Conservation (phyloP, 495 filamentous ascomycete species). For the Thermothielavioides terrestris region DNA sequence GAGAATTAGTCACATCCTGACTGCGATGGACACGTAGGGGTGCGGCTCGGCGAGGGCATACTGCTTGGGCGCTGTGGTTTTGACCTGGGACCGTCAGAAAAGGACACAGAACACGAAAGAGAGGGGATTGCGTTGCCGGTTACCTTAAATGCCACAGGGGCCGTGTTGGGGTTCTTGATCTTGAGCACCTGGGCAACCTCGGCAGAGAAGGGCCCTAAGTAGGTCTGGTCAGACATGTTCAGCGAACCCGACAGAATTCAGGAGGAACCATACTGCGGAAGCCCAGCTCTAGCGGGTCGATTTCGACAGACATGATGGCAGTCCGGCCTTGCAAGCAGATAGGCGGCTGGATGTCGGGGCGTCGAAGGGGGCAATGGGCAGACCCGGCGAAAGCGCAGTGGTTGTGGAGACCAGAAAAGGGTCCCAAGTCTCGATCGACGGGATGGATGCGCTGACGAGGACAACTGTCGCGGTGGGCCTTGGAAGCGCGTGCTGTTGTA, state of each 20-base stretch:
- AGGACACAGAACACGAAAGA: not conserved
- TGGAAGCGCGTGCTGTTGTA: no score
- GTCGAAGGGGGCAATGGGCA: no score
- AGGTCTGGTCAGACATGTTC: constrained; percentile 21
- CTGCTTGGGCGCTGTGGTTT: constrained; percentile 99
- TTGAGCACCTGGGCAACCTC: constrained; percentile 81
- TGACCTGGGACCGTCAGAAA: constrained; percentile 57
- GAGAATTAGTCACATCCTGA: constrained; percentile 12
- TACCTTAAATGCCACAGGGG: constrained; percentile 94
- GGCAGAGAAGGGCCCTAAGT: constrained; percentile 77
- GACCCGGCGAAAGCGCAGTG: no score
- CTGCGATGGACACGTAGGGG: not conserved
- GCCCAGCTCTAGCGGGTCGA: constrained; percentile 82
- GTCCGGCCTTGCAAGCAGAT: not conserved
- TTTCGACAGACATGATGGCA: constrained; percentile 78
- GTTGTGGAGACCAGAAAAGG: no score
- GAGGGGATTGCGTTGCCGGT: constrained; percentile 9
- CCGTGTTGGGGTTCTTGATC: constrained; percentile 68
- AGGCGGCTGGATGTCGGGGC: no score
- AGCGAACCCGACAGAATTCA: not conserved
- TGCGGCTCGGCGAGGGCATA: constrained; percentile 40
- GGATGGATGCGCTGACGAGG: no score
- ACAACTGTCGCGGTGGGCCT: no score
- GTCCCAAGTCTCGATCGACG: no score
- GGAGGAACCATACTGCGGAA: constrained; percentile 70